These are phyloP conservation scores for Cryptococcus sp. DNA, from an alignment of 1,284 basidiomycete genomes.

Conservation along the genomic window DNA sequence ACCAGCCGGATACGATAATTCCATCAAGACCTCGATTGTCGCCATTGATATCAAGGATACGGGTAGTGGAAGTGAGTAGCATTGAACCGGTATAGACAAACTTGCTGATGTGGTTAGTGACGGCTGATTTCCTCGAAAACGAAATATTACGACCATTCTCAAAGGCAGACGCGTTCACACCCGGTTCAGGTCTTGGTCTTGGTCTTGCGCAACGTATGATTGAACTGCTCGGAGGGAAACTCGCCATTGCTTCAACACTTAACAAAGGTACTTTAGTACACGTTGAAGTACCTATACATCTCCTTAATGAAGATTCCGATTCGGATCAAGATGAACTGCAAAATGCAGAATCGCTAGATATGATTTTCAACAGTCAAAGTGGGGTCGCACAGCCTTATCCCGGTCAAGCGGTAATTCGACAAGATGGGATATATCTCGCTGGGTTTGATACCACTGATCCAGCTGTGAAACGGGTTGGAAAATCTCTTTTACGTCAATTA, in stretches of 20 bases:
- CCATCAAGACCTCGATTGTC: slow-evolving; percentile 23
- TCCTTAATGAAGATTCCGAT: slow-evolving; percentile 15
- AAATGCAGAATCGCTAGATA: neutral
- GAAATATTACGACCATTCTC: slow-evolving; percentile 24
- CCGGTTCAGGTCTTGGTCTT: slow-evolving; percentile 25
- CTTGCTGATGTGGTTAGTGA: slow-evolving; percentile 8
- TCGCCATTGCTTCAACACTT: slow-evolving; percentile 17
- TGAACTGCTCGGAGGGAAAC: slow-evolving; percentile 26
- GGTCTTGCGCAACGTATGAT: slow-evolving; percentile 27
- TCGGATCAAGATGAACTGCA: slow-evolving; percentile 13
- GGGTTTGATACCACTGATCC: slow-evolving; percentile 20
- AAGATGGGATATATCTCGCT: slow-evolving; percentile 24
- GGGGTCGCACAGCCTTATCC: neutral
- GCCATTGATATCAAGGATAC: slow-evolving; percentile 37
- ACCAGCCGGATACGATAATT: slow-evolving; percentile 27
- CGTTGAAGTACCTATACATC: slow-evolving; percentile 23
- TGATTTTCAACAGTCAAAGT: neutral
- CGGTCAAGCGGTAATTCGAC: slow-evolving; percentile 9
- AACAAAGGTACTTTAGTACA: slow-evolving; percentile 26
- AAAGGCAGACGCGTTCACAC: slow-evolving; percentile 27
- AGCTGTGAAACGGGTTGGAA: slow-evolving; percentile 23
- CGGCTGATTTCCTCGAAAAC: slow-evolving; percentile 22
- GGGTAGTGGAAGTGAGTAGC: slow-evolving; percentile 32
- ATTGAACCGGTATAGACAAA: neutral
- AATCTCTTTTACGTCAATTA: slow-evolving; percentile 26